A percentile compares a stretch with the other conserved stretches of the same genome.
Evolutionary conservation across 495 filamentous ascomycete species (phyloP).

Genomic region (Penicillium daleae): DNA sequence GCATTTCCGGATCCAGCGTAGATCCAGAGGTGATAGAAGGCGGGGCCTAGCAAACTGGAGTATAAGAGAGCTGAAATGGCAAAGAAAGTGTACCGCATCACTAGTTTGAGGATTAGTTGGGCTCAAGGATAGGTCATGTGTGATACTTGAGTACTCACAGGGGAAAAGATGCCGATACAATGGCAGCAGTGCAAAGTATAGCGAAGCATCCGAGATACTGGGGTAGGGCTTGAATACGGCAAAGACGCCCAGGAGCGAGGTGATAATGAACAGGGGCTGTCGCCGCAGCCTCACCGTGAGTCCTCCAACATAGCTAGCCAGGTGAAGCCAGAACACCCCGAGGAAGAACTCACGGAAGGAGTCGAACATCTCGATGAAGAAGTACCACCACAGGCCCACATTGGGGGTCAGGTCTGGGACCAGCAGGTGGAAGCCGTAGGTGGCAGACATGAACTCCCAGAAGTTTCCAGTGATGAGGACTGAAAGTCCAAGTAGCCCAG

Average conservation of each 20-base stretch:
- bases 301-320: slow-evolving; percentile 84
- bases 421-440: slow-evolving; percentile 89
- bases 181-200: slow-evolving; percentile 81
- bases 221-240: slow-evolving; percentile 96
- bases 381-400: slow-evolving; percentile 98
- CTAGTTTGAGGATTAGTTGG: slow-evolving; percentile 42
- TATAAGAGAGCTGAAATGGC: slow-evolving; percentile 81
- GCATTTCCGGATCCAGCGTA: slow-evolving; percentile 97
- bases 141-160: slow-evolving; percentile 52
- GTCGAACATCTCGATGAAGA: slow-evolving; percentile 99
- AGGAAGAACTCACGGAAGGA: slow-evolving; percentile 97
- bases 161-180: slow-evolving; percentile 95
- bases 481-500: slow-evolving; percentile 69
- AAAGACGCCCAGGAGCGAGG: slow-evolving; percentile 81
- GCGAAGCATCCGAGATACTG: slow-evolving; percentile 80
- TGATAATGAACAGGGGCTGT: slow-evolving; percentile 85
- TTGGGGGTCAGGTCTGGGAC: slow-evolving; percentile 95
- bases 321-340: slow-evolving; percentile 95
- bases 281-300: slow-evolving; percentile 75
- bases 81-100: slow-evolving; percentile 94
- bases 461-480: slow-evolving; percentile 74
- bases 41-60: slow-evolving; percentile 83
- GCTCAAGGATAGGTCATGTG: background rate
- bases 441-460: slow-evolving; percentile 83
- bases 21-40: slow-evolving; percentile 98